Evolutionary conservation across 495 filamentous ascomycete genomes (phyloP).

Genomic region (Cercophora newfieldiana): DNA sequence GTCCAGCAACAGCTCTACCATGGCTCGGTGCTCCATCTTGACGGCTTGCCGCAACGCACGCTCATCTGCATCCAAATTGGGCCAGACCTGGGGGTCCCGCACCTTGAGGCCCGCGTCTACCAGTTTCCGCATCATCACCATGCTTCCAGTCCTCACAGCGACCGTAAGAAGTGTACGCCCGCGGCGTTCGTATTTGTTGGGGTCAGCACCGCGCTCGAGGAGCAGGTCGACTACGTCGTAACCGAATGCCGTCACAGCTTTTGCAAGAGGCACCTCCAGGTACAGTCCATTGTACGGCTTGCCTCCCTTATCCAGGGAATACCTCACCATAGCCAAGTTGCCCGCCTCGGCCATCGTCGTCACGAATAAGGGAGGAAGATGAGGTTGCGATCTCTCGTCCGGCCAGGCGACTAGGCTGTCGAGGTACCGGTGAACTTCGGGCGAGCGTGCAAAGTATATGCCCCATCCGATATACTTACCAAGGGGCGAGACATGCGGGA

Average conservation of each 20-base stretch:
- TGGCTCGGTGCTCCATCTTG: background rate
- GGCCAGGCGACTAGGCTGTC: background rate
- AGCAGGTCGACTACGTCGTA: background rate
- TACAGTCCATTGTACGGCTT: background rate
- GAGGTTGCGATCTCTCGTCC: too few species aligned
- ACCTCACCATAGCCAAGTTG: background rate
- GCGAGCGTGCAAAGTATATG: background rate
- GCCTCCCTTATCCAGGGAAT: background rate
- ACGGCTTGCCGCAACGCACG: background rate
- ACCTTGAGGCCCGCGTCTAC: background rate
- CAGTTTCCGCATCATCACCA: background rate
- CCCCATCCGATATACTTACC: background rate
- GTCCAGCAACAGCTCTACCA: background rate
- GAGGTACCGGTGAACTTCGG: background rate
- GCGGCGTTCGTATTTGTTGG: background rate
- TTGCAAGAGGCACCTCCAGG: background rate
- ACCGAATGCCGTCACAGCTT: background rate
- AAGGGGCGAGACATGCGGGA: background rate
- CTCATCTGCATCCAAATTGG: background rate
- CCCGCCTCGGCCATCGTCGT: background rate
- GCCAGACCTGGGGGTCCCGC: background rate
- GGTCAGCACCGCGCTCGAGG: background rate
- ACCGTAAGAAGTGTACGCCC: background rate
- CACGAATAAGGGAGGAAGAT: too few species aligned
- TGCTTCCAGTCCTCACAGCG: background rate